A percentile compares a stretch with the other conserved stretches of the same genome.
Evolutionary conservation across 495 filamentous ascomycete genomes (phyloP).

Genomic region (Xylaria scruposa): DNA sequence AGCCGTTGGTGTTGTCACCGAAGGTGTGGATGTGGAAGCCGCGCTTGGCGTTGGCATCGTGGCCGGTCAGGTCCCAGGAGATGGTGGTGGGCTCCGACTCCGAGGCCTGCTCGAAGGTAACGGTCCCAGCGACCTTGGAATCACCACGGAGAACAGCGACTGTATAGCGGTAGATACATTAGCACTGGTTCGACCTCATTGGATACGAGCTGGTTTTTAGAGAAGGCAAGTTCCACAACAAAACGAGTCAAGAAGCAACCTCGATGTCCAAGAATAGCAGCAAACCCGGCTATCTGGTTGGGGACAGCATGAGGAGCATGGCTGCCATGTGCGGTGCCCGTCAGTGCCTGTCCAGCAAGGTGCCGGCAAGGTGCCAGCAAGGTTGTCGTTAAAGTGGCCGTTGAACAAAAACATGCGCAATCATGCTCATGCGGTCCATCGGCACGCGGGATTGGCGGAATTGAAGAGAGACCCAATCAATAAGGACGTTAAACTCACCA

Average conservation of each 20-base stretch:
- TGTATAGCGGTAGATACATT: conserved; percentile 46
- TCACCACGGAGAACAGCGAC: conserved; percentile 97
- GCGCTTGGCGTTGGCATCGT: conserved; percentile 94
- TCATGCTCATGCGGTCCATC: conserved; percentile 46
- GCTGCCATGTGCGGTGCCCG: conserved; percentile 26
- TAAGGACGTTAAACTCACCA: conserved; percentile 65
- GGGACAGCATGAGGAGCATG: conserved; percentile 4
- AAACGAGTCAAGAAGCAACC: conserved; percentile 29
- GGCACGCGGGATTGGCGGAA: conserved; percentile 37
- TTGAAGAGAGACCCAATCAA: conserved; percentile 34
- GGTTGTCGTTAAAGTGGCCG: conserved; percentile 26
- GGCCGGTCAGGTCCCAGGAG: conserved; percentile 88
- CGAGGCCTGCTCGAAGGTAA: conserved; percentile 90
- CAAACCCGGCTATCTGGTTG: conserved; percentile 18
- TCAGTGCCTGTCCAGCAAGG: conserved; percentile 40
- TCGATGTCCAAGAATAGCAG: conserved; percentile 22
- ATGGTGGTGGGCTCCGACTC: conserved; percentile 84
- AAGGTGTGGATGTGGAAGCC: conserved; percentile 98
- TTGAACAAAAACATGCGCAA: conserved; percentile 44
- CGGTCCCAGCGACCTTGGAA: conserved; percentile 87
- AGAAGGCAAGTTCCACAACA: conserved; percentile 18
- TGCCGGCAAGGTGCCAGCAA: conserved; percentile 30
- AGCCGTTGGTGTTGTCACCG: conserved; percentile 99
- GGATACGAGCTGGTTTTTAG: not conserved
- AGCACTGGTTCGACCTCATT: conserved; percentile 37